Conservation (phyloP, 768 basidiomycete species). For the Dictyophora rubrovolvata region DNA sequence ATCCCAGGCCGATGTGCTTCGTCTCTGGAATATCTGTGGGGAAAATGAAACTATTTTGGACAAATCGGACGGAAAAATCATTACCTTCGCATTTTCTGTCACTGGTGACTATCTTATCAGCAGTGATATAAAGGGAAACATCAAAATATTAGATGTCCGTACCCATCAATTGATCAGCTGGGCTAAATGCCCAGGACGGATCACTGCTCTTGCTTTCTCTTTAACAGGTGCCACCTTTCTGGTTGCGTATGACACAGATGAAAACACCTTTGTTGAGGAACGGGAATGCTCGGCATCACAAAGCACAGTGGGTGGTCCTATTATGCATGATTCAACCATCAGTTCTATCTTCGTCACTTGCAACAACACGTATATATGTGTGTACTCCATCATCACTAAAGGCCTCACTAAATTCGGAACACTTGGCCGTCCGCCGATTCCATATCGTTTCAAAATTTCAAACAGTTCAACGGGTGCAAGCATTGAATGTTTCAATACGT, state of each 20-base stretch:
- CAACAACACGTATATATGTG: too few species aligned
- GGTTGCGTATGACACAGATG: not conserved
- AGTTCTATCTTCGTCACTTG: not conserved
- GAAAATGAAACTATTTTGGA: not conserved
- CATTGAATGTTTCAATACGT: not conserved
- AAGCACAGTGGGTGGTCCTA: not conserved
- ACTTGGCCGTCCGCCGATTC: too few species aligned
- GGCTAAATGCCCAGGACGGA: too few species aligned
- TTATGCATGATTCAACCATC: not conserved
- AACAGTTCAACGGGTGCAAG: not conserved
- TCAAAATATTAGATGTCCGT: constrained; percentile 20
- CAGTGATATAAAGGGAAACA: not conserved
- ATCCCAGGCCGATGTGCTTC: not conserved
- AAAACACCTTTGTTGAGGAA: not conserved
- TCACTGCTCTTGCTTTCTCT: not conserved
- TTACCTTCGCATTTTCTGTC: not conserved
- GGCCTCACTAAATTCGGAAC: too few species aligned
- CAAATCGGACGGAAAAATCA: not conserved
- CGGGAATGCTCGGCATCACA: not conserved
- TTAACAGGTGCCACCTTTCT: not conserved
- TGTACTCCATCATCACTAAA: too few species aligned
- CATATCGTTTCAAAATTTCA: too few species aligned
- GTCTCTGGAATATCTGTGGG: not conserved
- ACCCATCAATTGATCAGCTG: constrained; percentile 9
- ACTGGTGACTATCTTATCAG: not conserved